Conservation (phyloP, 257 asterid species). For the Ballota nigra region DNA sequence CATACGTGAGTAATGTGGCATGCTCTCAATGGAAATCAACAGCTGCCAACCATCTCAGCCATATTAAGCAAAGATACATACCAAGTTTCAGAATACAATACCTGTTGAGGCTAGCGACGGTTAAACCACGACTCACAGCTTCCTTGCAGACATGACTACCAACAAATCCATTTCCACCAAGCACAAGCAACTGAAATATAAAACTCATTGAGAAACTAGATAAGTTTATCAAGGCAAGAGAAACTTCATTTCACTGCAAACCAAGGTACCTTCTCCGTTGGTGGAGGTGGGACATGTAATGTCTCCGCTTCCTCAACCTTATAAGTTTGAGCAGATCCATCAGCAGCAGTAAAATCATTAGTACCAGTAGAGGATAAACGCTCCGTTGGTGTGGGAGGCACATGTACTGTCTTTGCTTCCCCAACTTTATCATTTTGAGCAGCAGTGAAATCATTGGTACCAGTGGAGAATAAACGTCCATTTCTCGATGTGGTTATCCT, state of each 20-base stretch:
- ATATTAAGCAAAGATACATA: conserved; percentile 10
- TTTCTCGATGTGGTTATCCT: conserved; percentile 39
- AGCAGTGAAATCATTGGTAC: conserved; percentile 32
- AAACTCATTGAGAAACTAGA: conserved; percentile 11
- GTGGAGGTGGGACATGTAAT: conserved; percentile 70
- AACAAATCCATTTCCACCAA: conserved; percentile 97
- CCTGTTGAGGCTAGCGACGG: conserved; percentile 96
- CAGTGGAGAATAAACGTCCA: conserved; percentile 60
- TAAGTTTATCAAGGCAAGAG: background rate
- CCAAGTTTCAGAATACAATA: conserved; percentile 23
- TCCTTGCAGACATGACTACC: conserved; percentile 95
- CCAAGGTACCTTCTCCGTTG: conserved; percentile 71
- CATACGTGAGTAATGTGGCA: background rate
- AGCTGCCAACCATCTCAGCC: background rate
- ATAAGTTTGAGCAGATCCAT: conserved; percentile 39
- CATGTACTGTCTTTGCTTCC: conserved; percentile 78
- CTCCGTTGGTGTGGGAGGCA: conserved; percentile 80
- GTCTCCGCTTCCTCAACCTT: conserved; percentile 92
- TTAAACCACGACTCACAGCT: conserved; percentile 70
- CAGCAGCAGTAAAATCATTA: conserved; percentile 34
- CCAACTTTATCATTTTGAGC: conserved; percentile 53
- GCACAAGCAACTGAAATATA: conserved; percentile 76
- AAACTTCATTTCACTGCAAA: conserved; percentile 8
- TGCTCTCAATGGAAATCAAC: background rate
- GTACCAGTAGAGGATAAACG: conserved; percentile 14